Evolutionary conservation across 129 eudicot species (phyloP).

Genomic region (Pseudognaphalium luteoalbum): DNA sequence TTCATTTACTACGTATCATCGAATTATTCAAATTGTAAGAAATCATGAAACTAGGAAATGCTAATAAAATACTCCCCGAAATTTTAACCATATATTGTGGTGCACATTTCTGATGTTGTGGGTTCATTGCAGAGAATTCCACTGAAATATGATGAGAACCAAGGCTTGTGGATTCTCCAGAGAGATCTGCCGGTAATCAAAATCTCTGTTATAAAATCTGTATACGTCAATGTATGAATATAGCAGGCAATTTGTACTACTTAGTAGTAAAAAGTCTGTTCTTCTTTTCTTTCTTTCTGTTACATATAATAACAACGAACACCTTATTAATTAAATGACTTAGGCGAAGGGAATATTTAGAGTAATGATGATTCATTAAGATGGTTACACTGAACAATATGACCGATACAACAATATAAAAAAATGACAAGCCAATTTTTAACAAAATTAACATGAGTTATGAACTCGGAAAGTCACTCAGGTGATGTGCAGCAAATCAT

Average conservation of each 20-base stretch:
- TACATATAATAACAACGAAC: too few relatives aligned
- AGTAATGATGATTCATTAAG: neutral
- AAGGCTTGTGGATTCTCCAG: constrained; percentile 61
- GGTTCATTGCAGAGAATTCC: constrained; percentile 58
- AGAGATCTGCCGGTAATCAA: constrained; percentile 71
- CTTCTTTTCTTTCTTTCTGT: too few relatives aligned
- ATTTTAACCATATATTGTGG: too few relatives aligned
- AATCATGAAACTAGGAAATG: neutral
- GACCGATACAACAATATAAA: neutral
- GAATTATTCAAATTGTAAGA: neutral
- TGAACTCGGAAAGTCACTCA: neutral
- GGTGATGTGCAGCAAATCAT: neutral
- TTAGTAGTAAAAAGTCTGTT: neutral
- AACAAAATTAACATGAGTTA: neutral
- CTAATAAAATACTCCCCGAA: neutral
- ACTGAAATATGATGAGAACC: constrained; percentile 48
- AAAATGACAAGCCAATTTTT: neutral
- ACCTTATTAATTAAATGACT: neutral
- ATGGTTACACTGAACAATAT: neutral
- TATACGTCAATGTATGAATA: neutral
- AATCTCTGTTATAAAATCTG: neutral
- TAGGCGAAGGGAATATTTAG: neutral
- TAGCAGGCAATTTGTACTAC: neutral
- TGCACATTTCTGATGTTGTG: neutral
- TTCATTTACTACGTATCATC: neutral